Base-by-base conservation (phyloP, 2,329 filamentous ascomycete genomes). In the Penicillium psychrosexuale region DNA sequence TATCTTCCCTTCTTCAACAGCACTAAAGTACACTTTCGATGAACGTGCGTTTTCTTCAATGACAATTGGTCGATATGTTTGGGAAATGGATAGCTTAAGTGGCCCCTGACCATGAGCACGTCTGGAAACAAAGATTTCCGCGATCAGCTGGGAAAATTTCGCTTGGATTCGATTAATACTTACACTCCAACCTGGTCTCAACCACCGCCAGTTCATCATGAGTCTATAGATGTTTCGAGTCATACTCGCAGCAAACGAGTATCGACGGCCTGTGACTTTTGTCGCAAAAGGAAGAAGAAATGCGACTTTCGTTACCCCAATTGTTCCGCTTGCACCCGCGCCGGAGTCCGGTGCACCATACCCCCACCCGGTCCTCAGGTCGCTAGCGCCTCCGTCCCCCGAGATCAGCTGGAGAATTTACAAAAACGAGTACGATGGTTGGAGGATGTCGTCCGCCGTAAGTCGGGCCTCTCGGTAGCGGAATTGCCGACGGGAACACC, bases 221-320 rank as follows among this genome's bases (percentile, higher is more conserved):
- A 57, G 28, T 47, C 58, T 42, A 51, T 60, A 28, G 51, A 57
- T 28, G 36, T 51, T n/a, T 24, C 58, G 9, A 28, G 19, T 24
- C 47, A 56, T n/a, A 55, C 64, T 37, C 69, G 65, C 49, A 69
- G 63, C 27, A 74, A 74, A 56, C 71, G 72, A 33, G 72, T 74
- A 13, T 73, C 72, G 27, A 74, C 71, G 1, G 72, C 72, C 22
- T 74, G 72, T 55, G 72, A 74, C 40, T 74, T 74, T 45, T 74
- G 72, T 66, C 69, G 72, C 53, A 74, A 72, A 53, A 62, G 72
- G 8, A 74, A 74, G 61, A 74, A 74, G 61, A 74, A 74, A 66
- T 74, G 72, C 57, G 72, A 74, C 55, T 74, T 74, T 47, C 70
- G 70, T 39, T 74, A 74, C 47, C 72, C 72, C 30, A 74, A 74